Conservation (phyloP, 805 yeast genomes). For the Wickerhamiella shivajii region DNA sequence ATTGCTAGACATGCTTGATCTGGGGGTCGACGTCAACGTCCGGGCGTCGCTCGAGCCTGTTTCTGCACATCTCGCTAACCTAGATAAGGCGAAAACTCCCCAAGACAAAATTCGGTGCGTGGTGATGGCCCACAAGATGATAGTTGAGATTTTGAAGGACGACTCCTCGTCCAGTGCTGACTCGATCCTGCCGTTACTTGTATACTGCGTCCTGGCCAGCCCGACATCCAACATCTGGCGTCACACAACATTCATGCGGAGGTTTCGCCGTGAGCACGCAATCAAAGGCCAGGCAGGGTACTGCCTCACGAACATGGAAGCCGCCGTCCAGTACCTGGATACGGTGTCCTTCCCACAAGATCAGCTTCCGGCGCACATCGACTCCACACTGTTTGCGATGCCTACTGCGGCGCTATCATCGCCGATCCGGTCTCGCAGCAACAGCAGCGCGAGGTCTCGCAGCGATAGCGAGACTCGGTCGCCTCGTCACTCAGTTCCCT, state of each 20-base stretch:
- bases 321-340: conserved; percentile 28
- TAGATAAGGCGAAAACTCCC: conserved; percentile 23
- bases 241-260: conserved; percentile 25
- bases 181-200: conserved; percentile 26
- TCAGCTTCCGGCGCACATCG: conserved; percentile 21
- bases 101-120: conserved; percentile 24
- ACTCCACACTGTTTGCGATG: conserved; percentile 14
- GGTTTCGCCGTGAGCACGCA: conserved; percentile 25
- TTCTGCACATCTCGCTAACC: conserved; percentile 9
- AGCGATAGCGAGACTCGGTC: conserved; percentile 19
- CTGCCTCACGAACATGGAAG: conserved; percentile 31
- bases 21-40: conserved; percentile 12
- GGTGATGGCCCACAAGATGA: conserved; percentile 24
- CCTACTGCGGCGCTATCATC: too few species aligned
- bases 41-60: conserved; percentile 12
- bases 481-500: conserved; percentile 21
- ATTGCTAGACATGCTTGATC: conserved; percentile 22
- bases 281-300: conserved; percentile 28
- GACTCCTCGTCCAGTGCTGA: conserved; percentile 24
- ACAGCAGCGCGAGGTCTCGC: too few species aligned
- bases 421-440: too few species aligned
- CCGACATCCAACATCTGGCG: conserved; percentile 24
- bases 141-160: conserved; percentile 22
- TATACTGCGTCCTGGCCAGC: conserved; percentile 23
- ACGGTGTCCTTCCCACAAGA: conserved; percentile 20